phyloP scores from a whole-genome alignment of 2,329 filamentous ascomycete genomes.

The Cladosporium halotolerans region DNA sequence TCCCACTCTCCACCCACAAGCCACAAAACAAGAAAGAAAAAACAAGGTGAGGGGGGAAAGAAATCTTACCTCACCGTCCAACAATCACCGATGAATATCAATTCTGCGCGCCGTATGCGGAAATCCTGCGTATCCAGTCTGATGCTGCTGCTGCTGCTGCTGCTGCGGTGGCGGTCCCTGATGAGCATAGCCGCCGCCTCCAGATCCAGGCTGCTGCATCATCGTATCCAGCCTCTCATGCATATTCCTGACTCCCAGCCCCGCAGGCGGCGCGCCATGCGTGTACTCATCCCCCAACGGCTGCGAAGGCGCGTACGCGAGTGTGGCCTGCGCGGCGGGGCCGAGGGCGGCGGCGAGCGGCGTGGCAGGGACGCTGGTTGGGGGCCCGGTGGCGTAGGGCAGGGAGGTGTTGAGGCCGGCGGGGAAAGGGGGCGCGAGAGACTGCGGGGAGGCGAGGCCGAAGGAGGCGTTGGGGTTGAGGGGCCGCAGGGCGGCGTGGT shows the following conservation, averaged over 20 bases:
- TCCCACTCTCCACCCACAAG: no score
- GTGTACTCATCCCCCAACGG: constrained; percentile 17
- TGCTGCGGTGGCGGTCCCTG: neutral
- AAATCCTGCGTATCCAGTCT: neutral
- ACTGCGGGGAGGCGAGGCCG: constrained; percentile 4
- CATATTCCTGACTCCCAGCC: neutral
- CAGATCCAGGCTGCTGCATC: constrained; percentile 12
- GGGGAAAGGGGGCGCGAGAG: constrained; percentile 27
- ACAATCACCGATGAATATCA: constrained; percentile 1
- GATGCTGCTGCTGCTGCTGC: neutral
- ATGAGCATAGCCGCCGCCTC: neutral
- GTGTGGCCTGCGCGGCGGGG: constrained; percentile 82
- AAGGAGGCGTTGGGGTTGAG: constrained; percentile 30
- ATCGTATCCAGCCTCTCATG: constrained; percentile 15
- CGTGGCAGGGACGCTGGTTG: constrained; percentile 64
- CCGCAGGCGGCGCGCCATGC: neutral
- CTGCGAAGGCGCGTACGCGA: constrained; percentile 34
- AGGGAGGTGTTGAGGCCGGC: constrained; percentile 18
- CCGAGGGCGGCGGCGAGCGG: constrained; percentile 84
- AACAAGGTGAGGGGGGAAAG: neutral
- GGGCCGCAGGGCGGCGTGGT: constrained; percentile 43
- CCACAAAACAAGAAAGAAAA: neutral
- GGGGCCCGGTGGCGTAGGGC: constrained; percentile 10
- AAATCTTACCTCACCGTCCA: neutral
- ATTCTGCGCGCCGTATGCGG: constrained; percentile 4